A percentile compares a stretch with the other conserved stretches of the same genome.
phyloP scores from a whole-genome alignment of 2,329 filamentous ascomycete species.

The Talaromyces atroroseus region DNA sequence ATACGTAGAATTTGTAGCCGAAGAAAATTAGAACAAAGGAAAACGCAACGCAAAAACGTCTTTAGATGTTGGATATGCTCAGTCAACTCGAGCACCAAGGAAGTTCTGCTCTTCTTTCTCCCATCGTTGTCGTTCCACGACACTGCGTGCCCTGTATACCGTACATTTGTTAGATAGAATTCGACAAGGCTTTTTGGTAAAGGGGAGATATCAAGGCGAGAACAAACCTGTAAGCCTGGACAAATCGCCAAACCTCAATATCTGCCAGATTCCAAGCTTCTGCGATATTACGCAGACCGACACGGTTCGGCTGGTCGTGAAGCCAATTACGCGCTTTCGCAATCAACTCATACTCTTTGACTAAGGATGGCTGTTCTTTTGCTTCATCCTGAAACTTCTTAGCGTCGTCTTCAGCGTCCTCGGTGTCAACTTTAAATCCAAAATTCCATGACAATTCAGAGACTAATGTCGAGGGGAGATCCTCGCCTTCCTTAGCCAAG shows the following conservation, averaged over 20 bases:
- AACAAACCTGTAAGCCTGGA: conserved; percentile 49
- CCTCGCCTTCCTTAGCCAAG: conserved; percentile 43
- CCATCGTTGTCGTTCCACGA: conserved; percentile 55
- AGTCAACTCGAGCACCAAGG: conserved; percentile 41
- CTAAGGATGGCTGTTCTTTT: conserved; percentile 17
- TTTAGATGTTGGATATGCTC: neutral
- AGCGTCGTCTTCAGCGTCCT: conserved; percentile 24
- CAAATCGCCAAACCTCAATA: conserved; percentile 60
- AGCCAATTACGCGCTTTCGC: conserved; percentile 47
- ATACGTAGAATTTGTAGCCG: neutral
- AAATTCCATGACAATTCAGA: conserved; percentile 83
- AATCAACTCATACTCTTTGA: conserved; percentile 43
- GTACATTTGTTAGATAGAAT: neutral
- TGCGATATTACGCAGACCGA: conserved; percentile 39
- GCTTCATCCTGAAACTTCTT: conserved; percentile 33
- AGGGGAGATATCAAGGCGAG: neutral
- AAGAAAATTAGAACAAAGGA: neutral
- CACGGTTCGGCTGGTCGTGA: conserved; percentile 31
- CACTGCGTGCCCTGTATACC: conserved; percentile 43
- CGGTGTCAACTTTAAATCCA: conserved; percentile 63
- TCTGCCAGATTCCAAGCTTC: conserved; percentile 57
- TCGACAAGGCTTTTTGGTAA: neutral
- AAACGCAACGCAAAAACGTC: too few relatives aligned
- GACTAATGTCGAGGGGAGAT: conserved; percentile 46
- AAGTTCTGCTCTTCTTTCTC: conserved; percentile 55